Evolutionary conservation across 78 protist genomes (phyloP).

Genomic region (Dictyostelium brefeldianum): DNA sequence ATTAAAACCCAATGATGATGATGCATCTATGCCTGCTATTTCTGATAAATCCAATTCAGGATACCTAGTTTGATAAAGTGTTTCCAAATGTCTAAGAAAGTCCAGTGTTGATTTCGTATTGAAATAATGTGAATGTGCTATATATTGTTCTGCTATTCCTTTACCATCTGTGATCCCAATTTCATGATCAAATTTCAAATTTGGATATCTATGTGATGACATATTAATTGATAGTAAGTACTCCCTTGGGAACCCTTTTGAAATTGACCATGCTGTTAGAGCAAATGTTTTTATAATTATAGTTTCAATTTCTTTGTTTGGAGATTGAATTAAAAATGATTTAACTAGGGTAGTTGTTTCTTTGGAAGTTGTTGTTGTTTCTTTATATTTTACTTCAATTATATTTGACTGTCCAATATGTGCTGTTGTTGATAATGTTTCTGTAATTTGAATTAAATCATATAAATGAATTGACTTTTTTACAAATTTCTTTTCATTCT

Average conservation of each 20-base stretch:
- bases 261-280: constrained; percentile 37
- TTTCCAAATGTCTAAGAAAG: constrained; percentile 61
- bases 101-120: constrained; percentile 69
- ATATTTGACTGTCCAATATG: not conserved
- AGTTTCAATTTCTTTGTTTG: constrained; percentile 43
- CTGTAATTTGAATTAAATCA: constrained; percentile 52
- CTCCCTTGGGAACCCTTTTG: constrained; percentile 42
- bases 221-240: constrained; percentile 1
- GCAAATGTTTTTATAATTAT: constrained; percentile 58
- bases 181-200: constrained; percentile 61
- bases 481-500: not conserved
- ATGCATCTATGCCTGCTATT: constrained; percentile 66
- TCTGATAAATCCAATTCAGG: constrained; percentile 53
- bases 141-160: constrained; percentile 72
- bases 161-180: constrained; percentile 56
- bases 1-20: constrained; percentile 51
- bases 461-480: constrained; percentile 41
- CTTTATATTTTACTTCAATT: constrained; percentile 49
- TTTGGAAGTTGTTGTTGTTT: not conserved
- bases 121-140: constrained; percentile 75
- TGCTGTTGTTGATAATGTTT: constrained; percentile 10
- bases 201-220: constrained; percentile 21
- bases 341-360: not conserved
- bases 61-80: constrained; percentile 55
- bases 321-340: constrained; percentile 34